Base-by-base conservation (phyloP, 306 rosid species). In the Gastrolobium villosum region DNA sequence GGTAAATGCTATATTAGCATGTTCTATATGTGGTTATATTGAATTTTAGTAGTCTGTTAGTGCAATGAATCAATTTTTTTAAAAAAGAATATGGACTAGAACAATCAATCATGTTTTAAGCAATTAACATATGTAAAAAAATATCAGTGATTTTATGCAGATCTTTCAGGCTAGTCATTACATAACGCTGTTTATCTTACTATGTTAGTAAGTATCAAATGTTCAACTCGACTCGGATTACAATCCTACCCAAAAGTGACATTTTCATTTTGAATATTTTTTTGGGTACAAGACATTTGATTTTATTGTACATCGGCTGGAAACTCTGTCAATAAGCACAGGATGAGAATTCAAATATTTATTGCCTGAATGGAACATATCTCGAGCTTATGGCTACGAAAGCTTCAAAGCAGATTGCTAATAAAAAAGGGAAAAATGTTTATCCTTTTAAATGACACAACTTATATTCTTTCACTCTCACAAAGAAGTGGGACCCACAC, bases 1-100 rank as follows among this genome's bases (percentile, higher is more conserved):
- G 7, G 52, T 57, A 56, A 57, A 32, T 14, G 32, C 5, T 30
- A 20, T 9, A 32, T 55, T 56, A 9, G 45, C 69, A 26, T 52
- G 45, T 70, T 10, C 36, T 8, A 5, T 62, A 11, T 5, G 37
- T 32, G 70, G 9, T 45, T 59, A 46, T 78, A n/a, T 78, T 77
- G 65, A 44, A 10, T 44, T 77, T 35, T 5, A 2, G 67, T 31
- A 52, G 31, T 62, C 76, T 44, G 20, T 15, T 46, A 20, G 31
- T 45, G 41, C 71, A 70, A 48, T 70, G 36, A 72, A 26, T 54
- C 10, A 36, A 35, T 72, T 39, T 72, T 37, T 37, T 20, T 54
- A 34, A 35, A 26, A 70, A 69, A 70, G 31, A 70, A 53, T 37
- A n/a, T 53, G 2, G 35, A 15, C 74, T n/a, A 3, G 73, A 68